A percentile compares a stretch with the other conserved stretches of the same genome.
These are phyloP conservation scores for Theobroma cacao DNA, from an alignment of 345 rosid species.

Conservation along the genomic window DNA sequence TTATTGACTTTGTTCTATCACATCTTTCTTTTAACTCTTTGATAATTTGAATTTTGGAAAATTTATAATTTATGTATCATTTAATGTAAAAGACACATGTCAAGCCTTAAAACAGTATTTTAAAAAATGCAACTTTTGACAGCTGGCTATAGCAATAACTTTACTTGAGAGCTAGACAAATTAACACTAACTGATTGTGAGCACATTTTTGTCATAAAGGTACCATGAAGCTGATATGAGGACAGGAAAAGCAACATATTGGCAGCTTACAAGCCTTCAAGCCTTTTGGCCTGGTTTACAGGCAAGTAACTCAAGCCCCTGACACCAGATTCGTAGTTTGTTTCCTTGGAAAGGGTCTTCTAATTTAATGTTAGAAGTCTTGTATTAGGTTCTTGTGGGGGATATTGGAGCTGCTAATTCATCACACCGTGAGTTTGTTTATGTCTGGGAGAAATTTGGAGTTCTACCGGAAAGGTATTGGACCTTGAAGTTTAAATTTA, in stretches of 20 bases:
- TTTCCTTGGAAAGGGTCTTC: slow-evolving; percentile 13
- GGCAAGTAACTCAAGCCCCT: slow-evolving; percentile 39
- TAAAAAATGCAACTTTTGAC: neutral
- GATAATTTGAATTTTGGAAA: neutral
- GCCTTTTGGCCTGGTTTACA: slow-evolving; percentile 99
- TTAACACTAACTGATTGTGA: slow-evolving; percentile 4
- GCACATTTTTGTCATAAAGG: slow-evolving; percentile 37
- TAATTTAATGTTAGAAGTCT: slow-evolving; percentile 27
- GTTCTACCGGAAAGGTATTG: slow-evolving; percentile 81
- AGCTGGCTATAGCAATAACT: neutral
- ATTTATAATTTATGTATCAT: neutral
- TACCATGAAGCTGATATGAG: slow-evolving; percentile 99
- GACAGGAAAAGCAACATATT: slow-evolving; percentile 89
- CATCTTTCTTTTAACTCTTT: neutral
- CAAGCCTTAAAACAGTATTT: neutral
- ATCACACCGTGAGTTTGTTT: slow-evolving; percentile 82
- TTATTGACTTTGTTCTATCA: neutral
- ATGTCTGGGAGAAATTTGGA: slow-evolving; percentile 88
- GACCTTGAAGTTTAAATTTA: neutral
- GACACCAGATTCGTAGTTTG: neutral
- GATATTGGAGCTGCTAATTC: slow-evolving; percentile 88
- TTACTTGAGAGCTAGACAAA: neutral
- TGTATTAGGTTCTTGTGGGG: slow-evolving; percentile 84
- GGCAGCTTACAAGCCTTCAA: slow-evolving; percentile 99
- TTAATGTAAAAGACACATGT: neutral